Percentiles rank a stretch among this genome's conserved stretches.
Conservation (phyloP, 129 eudicot genomes). For the Centaurea solstitialis region DNA sequence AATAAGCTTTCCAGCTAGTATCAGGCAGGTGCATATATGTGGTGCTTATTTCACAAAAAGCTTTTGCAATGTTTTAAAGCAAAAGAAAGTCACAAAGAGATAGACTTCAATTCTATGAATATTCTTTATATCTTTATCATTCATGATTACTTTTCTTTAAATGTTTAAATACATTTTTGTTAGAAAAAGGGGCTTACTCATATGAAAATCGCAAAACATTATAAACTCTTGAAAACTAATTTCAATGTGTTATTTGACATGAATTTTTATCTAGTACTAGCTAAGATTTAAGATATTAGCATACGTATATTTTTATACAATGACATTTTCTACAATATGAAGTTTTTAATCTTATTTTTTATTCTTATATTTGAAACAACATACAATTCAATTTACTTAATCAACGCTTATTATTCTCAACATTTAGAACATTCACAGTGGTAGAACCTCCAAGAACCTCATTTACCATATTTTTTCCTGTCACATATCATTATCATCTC, state of each 20-base stretch:
- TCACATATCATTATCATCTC: no score
- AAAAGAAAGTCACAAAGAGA: slow-evolving; percentile 8
- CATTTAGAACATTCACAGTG: no score
- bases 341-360: no score
- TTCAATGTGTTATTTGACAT: background rate
- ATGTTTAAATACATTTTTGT: background rate
- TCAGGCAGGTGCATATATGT: slow-evolving; percentile 32
- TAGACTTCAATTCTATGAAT: background rate
- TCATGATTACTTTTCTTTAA: background rate
- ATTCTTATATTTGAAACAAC: no score
- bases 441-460: no score
- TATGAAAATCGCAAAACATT: background rate
- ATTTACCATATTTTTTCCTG: no score
- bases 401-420: no score
- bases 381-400: no score
- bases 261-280: no score
- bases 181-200: background rate
- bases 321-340: no score
- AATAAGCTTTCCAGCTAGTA: slow-evolving; percentile 34
- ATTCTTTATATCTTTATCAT: background rate
- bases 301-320: no score
- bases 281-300: no score
- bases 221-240: background rate
- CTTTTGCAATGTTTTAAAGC: slow-evolving; percentile 23
- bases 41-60: slow-evolving; percentile 27